These are phyloP conservation scores for Wickerhamiella musiphila DNA, from an alignment of 805 yeast genomes.

Conservation along the genomic window DNA sequence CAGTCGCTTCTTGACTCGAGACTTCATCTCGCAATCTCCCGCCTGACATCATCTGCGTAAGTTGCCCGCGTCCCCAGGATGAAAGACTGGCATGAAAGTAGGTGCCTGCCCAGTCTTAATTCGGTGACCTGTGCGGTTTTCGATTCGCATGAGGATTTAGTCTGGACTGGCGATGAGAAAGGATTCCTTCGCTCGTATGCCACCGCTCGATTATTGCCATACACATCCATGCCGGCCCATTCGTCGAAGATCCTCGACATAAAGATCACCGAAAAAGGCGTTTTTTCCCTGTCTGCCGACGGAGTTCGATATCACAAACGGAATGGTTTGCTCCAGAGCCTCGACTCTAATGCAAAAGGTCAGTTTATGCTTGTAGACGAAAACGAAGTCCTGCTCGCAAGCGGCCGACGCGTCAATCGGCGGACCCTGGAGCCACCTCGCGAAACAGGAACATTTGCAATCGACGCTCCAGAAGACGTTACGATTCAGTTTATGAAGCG, in stretches of 20 bases:
- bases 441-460: slow-evolving; percentile 19
- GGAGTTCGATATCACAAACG: slow-evolving; percentile 37
- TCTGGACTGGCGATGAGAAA: slow-evolving; percentile 64
- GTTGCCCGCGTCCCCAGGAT: no score
- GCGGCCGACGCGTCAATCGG: slow-evolving; percentile 18
- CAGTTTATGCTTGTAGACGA: slow-evolving; percentile 17
- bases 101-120: slow-evolving; percentile 2
- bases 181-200: slow-evolving; percentile 28
- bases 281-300: slow-evolving; percentile 36
- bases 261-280: slow-evolving; percentile 37
- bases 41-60: no score
- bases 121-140: slow-evolving; percentile 3
- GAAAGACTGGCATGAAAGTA: slow-evolving; percentile 17
- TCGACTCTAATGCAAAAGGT: slow-evolving; percentile 16
- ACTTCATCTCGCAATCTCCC: no score
- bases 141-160: slow-evolving; percentile 30
- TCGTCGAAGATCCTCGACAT: slow-evolving; percentile 33
- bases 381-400: slow-evolving; percentile 22
- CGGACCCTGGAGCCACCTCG: slow-evolving; percentile 20
- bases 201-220: slow-evolving; percentile 34
- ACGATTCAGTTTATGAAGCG: slow-evolving; percentile 18
- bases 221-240: slow-evolving; percentile 41
- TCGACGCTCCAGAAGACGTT: slow-evolving; percentile 11
- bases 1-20: no score
- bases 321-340: slow-evolving; percentile 33